Evolutionary conservation across 1,139 yeast species (phyloP).

Genomic region (Kodamaea suecica): DNA sequence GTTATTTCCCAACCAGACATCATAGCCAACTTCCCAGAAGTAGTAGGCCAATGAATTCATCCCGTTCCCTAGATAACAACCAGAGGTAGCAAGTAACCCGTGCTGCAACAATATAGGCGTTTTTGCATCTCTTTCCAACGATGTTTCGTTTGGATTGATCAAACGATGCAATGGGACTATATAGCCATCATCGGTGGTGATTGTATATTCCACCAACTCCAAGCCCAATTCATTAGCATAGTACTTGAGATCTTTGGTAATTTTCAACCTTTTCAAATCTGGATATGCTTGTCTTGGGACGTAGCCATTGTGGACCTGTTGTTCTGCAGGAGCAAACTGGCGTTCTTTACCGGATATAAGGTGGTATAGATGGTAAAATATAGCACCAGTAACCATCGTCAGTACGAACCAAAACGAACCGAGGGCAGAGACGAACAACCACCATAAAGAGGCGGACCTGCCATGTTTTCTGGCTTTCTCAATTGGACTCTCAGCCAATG

Average conservation of each 20-base stretch:
- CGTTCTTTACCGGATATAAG: slow-evolving; percentile 25
- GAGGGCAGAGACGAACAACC: slow-evolving; percentile 26
- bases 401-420: slow-evolving; percentile 30
- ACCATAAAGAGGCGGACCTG: slow-evolving; percentile 17
- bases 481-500: slow-evolving; percentile 19
- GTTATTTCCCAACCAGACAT: slow-evolving; percentile 93
- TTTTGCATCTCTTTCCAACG: slow-evolving; percentile 23
- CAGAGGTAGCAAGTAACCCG: slow-evolving; percentile 84
- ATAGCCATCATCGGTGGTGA: slow-evolving; percentile 81
- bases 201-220: slow-evolving; percentile 54
- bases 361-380: slow-evolving; percentile 27
- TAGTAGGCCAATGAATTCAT: slow-evolving; percentile 68
- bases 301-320: slow-evolving; percentile 20
- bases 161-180: slow-evolving; percentile 62
- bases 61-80: slow-evolving; percentile 79
- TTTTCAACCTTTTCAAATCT: slow-evolving; percentile 27
- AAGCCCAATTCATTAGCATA: slow-evolving; percentile 63
- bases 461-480: slow-evolving; percentile 19
- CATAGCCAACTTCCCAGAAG: slow-evolving; percentile 63
- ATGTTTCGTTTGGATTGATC: slow-evolving; percentile 47
- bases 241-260: slow-evolving; percentile 49
- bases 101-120: slow-evolving; percentile 76
- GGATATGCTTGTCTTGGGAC: slow-evolving; percentile 32
- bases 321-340: slow-evolving; percentile 10
- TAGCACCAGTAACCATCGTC: slow-evolving; percentile 24